Base-by-base conservation (phyloP, 2,329 filamentous ascomycete species). In the Chlorencoelia australis region DNA sequence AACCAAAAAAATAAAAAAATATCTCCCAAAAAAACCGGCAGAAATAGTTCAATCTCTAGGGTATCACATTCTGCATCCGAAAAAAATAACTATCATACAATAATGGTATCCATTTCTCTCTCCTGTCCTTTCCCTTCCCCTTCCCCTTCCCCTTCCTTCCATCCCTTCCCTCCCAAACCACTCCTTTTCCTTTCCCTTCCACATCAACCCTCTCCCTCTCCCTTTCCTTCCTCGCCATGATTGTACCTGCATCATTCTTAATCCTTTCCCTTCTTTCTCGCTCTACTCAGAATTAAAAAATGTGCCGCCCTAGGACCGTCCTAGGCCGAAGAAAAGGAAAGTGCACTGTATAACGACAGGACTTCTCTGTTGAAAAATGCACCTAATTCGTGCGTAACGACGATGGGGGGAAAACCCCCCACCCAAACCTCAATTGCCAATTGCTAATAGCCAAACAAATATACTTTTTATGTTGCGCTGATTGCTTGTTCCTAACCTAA, bases 41-140 rank as follows among this genome's bases (percentile, higher is more conserved):
- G n/a, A n/a, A n/a, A n/a, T n/a, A n/a, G n/a, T n/a, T n/a, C n/a
- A n/a, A n/a, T n/a, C n/a, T n/a, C n/a, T n/a, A 34, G 36, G 36
- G 36, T 38, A 38, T 38, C 36, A 38, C 30, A 38, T 19, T 38
- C 36, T 34, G 30, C 34, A 17, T 33, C 16, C 16, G 16, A 20
- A 15, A 37, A 33, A 13, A 27, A 38, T 18, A 28, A 18, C 22
- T 38, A 38, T 38, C 36, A 38, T 38, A 38, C 36, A 38, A 28
- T 28, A 38, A 38, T 33, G 36, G 36, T 38, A 38, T 39, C n/a
- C n/a, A n/a, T n/a, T n/a, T n/a, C n/a, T n/a, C n/a, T n/a, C n/a
- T n/a, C n/a, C n/a, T n/a, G n/a, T n/a, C n/a, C 36, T 17, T 37
- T 37, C 35, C 26, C 21, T 5, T 27, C 11, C 11, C 25, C 15